Percentiles rank a stretch among this genome's conserved stretches.
Evolutionary conservation across 169 alveolate genomes (phyloP).

Genomic region (Eimeria sp.): DNA sequence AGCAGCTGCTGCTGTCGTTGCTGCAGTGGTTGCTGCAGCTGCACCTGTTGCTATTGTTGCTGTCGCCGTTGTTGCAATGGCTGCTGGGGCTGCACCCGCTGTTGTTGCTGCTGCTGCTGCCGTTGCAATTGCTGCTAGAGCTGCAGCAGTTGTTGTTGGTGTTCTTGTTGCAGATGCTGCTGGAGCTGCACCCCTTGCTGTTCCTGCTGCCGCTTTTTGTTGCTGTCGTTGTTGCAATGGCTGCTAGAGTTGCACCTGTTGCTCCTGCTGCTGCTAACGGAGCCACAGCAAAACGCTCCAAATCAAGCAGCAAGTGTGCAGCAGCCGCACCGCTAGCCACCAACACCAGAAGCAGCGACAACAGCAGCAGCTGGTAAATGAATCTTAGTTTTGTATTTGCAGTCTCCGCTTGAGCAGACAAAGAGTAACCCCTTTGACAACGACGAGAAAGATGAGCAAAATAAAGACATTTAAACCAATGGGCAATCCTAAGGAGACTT

Average conservation of each 20-base stretch:
- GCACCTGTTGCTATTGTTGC: not conserved
- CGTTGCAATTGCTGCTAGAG: not conserved
- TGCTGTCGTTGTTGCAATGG: not conserved
- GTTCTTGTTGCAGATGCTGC: no score
- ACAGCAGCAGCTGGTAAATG: not conserved
- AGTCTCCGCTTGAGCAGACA: not conserved
- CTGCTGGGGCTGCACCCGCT: not conserved
- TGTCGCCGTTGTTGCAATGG: not conserved
- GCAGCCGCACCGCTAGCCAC: not conserved
- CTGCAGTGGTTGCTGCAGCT: no score
- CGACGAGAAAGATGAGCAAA: not conserved
- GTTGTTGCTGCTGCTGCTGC: not conserved
- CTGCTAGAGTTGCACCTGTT: not conserved
- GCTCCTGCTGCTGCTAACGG: not conserved
- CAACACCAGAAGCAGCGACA: no score
- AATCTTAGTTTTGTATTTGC: constrained; percentile 8
- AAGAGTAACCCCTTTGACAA: not conserved
- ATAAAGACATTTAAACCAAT: not conserved
- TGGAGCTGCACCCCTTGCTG: no score
- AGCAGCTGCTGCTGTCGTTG: no score
- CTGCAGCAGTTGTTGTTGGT: no score
- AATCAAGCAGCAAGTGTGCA: not conserved
- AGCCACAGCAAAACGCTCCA: not conserved
- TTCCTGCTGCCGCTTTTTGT: not conserved
- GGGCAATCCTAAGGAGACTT: not conserved